phyloP scores from a whole-genome alignment of 1,284 basidiomycete species.

The Grifola frondosa region DNA sequence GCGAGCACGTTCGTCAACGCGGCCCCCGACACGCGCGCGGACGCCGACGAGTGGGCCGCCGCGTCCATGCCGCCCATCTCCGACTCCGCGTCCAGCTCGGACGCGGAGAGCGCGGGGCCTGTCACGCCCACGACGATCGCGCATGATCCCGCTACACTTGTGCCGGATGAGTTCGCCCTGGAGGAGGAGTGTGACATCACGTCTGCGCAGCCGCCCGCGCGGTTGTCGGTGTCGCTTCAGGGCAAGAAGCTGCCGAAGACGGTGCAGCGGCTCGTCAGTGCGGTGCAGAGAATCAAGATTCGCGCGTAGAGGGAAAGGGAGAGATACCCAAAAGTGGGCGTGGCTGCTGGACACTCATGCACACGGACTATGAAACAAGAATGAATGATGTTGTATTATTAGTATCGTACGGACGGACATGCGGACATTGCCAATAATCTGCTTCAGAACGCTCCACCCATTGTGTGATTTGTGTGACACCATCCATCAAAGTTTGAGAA shows the following conservation, averaged over 20 bases:
- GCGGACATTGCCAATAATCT: no score
- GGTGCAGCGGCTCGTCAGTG: conserved; percentile 13
- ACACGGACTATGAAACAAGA: no score
- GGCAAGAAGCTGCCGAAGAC: conserved; percentile 12
- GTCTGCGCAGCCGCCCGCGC: conserved; percentile 2
- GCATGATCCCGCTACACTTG: conserved; percentile 1
- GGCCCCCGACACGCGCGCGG: neutral
- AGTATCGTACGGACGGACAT: neutral
- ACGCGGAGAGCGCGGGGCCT: conserved; percentile 17
- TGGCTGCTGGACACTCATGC: conserved; percentile 14
- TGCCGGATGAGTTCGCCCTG: conserved; percentile 19
- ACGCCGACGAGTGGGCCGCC: conserved; percentile 11
- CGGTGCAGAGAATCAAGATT: conserved; percentile 15
- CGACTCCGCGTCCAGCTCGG: conserved; percentile 5
- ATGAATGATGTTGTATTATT: neutral
- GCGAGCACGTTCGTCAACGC: conserved; percentile 11
- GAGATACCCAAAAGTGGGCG: no score
- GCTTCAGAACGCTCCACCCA: no score
- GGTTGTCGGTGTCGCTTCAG: conserved; percentile 8
- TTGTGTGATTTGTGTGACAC: no score
- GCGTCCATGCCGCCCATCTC: conserved; percentile 4
- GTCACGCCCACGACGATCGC: conserved; percentile 21
- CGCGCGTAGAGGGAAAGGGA: conserved; percentile 2
- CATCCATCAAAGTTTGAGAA: no score
- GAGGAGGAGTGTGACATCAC: conserved; percentile 12